Evolutionary conservation across 495 filamentous ascomycete species (phyloP).

Genomic region (Hypoxylon lenormandii): DNA sequence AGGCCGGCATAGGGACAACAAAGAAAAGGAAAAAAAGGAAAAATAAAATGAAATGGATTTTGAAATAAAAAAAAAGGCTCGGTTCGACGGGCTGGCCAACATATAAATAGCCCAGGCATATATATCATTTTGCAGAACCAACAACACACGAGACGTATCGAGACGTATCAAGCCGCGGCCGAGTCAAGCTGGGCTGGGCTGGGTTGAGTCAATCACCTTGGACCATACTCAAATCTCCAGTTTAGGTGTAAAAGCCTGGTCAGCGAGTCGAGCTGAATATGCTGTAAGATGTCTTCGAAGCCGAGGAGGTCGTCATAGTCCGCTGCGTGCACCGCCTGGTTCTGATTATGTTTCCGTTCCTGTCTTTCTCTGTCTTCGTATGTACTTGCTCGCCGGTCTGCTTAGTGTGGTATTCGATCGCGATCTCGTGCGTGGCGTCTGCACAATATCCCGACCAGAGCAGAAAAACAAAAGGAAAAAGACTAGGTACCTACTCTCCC

Average conservation of each 20-base stretch:
- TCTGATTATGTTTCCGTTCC: slow-evolving; percentile 6
- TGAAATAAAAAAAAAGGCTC: too few species aligned
- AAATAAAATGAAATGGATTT: slow-evolving; percentile 6
- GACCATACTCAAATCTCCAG: slow-evolving; percentile 10
- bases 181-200: slow-evolving; percentile 1
- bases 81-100: slow-evolving; percentile 27
- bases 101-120: slow-evolving; percentile 13
- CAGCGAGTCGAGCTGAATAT: slow-evolving; percentile 26
- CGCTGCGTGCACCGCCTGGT: not conserved
- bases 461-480: slow-evolving; percentile 18
- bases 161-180: slow-evolving; percentile 9
- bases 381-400: slow-evolving; percentile 40
- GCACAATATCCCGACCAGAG: slow-evolving; percentile 51
- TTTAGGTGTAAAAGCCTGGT: slow-evolving; percentile 18
- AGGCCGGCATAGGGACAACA: not conserved
- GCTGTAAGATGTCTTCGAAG: slow-evolving; percentile 23
- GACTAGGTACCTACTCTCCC: slow-evolving; percentile 45
- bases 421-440: slow-evolving; percentile 51
- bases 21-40: not conserved
- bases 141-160: slow-evolving; percentile 5
- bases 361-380: slow-evolving; percentile 11
- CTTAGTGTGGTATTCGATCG: slow-evolving; percentile 42
- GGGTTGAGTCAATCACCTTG: slow-evolving; percentile 8
- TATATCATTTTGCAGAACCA: slow-evolving; percentile 25
- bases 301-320: slow-evolving; percentile 24